Evolutionary conservation across 2,329 filamentous ascomycete species (phyloP), one percentile per base, ranked within the genome.

Genomic region (Diaporthe sp.): DNA sequence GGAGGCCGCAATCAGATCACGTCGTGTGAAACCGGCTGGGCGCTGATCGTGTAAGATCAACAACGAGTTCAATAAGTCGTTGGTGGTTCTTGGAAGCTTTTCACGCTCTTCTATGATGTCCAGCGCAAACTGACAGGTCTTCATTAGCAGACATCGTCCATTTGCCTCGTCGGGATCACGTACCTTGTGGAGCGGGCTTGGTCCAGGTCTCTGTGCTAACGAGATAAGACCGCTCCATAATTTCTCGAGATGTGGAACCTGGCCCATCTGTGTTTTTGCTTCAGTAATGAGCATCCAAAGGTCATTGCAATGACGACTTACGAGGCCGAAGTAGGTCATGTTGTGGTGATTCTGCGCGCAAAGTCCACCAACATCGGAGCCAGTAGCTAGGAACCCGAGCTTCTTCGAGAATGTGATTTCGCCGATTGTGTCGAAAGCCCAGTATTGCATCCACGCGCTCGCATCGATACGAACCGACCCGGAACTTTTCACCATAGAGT

Each of bases 391-490:
- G 50, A 54, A 54, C n/a, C 50, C 50, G 22, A 54, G 50, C 10
- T 17, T 54, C 50, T 54, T 22, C 10, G 50, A 54, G 15, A 54
- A 54, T 25, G n/a, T 54, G n/a, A 54, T 25, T 54, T 54, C 50
- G n/a, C 50, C 50, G 50, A 54, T 54, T 12, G 50, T 54, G 22
- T 54, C 50, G 50, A 54, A 30, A 28, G 50, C 50, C 50, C 50
- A 54, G n/a, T 54, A 54, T 54, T 54, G 50, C 50, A 54, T 54
- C 50, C 50, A 54, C n/a, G 50, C 25, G 13, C 50, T 54, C 50
- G 50, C 50, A 54, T 54, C 50, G 22, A 52, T 10, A 28, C 50
- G 50, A 12, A 28, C n/a, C n/a, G 50, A 28, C 2, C 50, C 50
- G 13, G 50, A 52, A n/a, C n/a, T n/a, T n/a, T 54, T n/a, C 50